These are phyloP conservation scores for Chlamydomonas applanata DNA, from an alignment of 139 green algal genomes.

Conservation along the genomic window DNA sequence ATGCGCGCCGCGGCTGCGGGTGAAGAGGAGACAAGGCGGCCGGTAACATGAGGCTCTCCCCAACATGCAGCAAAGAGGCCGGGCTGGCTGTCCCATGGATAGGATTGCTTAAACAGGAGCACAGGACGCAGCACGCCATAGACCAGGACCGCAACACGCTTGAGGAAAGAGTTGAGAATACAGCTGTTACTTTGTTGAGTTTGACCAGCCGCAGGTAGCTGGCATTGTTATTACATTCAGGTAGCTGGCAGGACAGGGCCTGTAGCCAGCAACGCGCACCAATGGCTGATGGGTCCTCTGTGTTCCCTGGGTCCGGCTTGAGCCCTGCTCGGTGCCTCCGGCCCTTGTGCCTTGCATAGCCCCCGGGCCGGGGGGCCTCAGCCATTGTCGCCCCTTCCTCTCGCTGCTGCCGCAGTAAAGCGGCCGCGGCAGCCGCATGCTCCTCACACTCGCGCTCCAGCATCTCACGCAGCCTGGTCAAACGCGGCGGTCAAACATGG, in stretches of 20 bases:
- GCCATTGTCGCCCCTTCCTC: background rate
- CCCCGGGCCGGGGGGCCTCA: background rate
- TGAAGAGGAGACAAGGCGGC: background rate
- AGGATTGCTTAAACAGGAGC: no score
- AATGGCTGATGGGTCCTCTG: background rate
- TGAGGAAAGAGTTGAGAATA: no score
- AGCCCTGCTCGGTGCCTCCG: background rate
- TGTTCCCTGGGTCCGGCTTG: background rate
- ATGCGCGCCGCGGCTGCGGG: background rate
- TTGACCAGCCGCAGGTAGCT: no score
- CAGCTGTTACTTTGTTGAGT: no score
- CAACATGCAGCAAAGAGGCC: no score
- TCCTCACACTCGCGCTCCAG: slow-evolving; percentile 62
- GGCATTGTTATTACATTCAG: no score
- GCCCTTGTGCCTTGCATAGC: background rate
- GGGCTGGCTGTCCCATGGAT: no score
- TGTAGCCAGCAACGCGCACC: no score
- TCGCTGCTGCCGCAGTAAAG: background rate
- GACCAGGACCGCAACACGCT: no score
- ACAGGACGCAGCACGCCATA: no score
- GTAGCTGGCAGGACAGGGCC: no score
- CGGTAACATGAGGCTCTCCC: no score
- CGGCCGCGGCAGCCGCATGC: slow-evolving; percentile 12
- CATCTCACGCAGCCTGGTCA: slow-evolving; percentile 43
- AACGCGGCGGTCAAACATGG: background rate